Base-by-base conservation (phyloP, 306 rosid genomes). In the Vicia faba region DNA sequence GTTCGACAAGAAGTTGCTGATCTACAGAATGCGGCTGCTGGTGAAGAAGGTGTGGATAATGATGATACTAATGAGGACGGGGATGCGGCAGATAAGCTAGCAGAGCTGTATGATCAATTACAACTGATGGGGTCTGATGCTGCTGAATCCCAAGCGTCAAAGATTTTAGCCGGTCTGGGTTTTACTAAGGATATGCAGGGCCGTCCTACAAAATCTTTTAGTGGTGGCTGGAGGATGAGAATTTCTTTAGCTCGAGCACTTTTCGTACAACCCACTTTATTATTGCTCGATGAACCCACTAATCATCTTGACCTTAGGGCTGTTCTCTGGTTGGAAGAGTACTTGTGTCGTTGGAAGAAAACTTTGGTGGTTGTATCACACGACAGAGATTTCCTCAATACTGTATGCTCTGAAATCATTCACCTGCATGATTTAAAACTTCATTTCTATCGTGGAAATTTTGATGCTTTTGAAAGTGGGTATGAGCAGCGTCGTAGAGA, bases 221-320 rank as follows among this genome's bases (percentile, higher is more conserved):
- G 88, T 71, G 96, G 96, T 66, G 90, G 90, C 57, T 81, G 87
- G 91, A 81, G 88, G 62, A 86, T 86, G 88, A 86, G 91, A 73
- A 81, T 84, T 66, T 84, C 92, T 56, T 71, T 89, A 71, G 92
- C 92, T 26, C 79, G 92, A 66, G 92, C 87, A 38, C 90, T 89
- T 54, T 89, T 89, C 64, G 88, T 81, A 49, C 90, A 89, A 61
- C 88, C 89, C 44, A 89, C 92, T 10, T 86, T 86, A 41, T 68
- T 89, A 35, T 70, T 89, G 63, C 86, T 89, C 14, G 92, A 86
- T 78, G 88, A 86, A 71, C 91, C 86, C 58, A 86, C 86, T 14
- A 86, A 83, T 65, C 88, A 86, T 79, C 88, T 86, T 23, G 92
- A 86, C 83, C 79, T 89, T 59, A 84, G 90, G 70, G 90, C 90